Evolutionary conservation across 2,329 filamentous ascomycete species (phyloP).

Genomic region (Xylariaceae sp.): DNA sequence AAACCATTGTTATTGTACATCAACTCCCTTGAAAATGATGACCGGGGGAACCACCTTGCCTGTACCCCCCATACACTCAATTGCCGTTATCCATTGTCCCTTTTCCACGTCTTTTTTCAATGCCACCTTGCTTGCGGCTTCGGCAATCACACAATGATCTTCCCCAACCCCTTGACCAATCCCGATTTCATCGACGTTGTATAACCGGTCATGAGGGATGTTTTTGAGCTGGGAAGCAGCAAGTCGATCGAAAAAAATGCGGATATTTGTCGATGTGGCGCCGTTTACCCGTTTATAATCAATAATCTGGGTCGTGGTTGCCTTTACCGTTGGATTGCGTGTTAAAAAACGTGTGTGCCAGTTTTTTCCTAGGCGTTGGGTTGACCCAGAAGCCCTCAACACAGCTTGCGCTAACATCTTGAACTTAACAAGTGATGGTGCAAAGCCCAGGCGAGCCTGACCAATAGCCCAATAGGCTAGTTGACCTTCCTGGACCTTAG

Average conservation of each 20-base stretch:
- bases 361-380: not conserved
- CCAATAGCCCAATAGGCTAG: not conserved
- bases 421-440: not conserved
- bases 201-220: not conserved
- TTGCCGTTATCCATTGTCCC: conserved; percentile 1
- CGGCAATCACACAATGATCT: not conserved
- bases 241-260: conserved; percentile 1
- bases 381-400: not conserved
- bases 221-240: not conserved
- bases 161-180: not conserved
- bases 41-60: not conserved
- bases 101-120: conserved; percentile 3
- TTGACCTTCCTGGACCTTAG: not conserved
- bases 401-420: not conserved
- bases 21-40: not conserved
- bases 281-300: not conserved
- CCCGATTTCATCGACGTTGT: not conserved
- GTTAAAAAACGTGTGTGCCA: not conserved
- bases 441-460: not conserved
- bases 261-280: not conserved
- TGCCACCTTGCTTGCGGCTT: not conserved
- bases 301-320: not conserved
- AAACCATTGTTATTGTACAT: conserved; percentile 7
- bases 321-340: not conserved
- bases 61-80: not conserved